Evolutionary conservation across 2,329 filamentous ascomycete species (phyloP), one percentile per base, ranked within the genome.

Genomic region (Fonsecaea monophora): DNA sequence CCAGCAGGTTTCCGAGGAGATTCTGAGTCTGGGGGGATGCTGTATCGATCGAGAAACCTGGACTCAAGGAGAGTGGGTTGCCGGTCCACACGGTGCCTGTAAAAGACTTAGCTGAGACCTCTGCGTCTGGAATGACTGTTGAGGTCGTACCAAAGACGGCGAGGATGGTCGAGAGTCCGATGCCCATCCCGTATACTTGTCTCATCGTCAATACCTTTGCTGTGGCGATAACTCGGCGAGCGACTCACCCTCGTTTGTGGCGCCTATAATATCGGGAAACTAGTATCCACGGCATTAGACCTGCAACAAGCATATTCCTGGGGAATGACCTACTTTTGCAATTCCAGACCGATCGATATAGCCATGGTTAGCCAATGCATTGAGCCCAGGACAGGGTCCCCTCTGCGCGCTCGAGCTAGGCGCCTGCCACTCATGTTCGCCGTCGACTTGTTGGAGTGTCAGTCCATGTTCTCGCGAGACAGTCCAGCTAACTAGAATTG

Each of bases 21-120:
- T 82, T 80, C 64, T 78, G 76, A 13, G 78, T 76, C 57, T 73
- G 74, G 32, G 69, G 69, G 62, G 75, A 76, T 40, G 77, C 74
- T n/a, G 82, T 82, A 10, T 84, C 84, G 48, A 86, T 86, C 0
- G 84, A 86, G 74, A 84, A 85, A 2, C 82, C 79, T 1, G 79
- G 83, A 50, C 79, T 77, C 1, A 84, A 67, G 0, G 84, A 84
- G 0, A 86, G 68, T 5, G 82, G 81, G 66, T 86, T 82, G 1
- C 85, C 84, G 3, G 80, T 80, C 69, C 81, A 81, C 10, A 82
- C 79, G 13, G 81, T 82, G 6, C 82, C 62, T 64, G 54, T 25
- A 7, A 10, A 50, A 50, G n/a, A 38, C 38, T 62, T 34, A 62
- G 60, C 21, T 30, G 38, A 37, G 4, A 18, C 32, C 12, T 25